Percentiles rank a stretch among this genome's conserved stretches.
These are phyloP conservation scores for Leptographium flavum DNA, from an alignment of 2,329 filamentous ascomycete species.

Conservation along the genomic window DNA sequence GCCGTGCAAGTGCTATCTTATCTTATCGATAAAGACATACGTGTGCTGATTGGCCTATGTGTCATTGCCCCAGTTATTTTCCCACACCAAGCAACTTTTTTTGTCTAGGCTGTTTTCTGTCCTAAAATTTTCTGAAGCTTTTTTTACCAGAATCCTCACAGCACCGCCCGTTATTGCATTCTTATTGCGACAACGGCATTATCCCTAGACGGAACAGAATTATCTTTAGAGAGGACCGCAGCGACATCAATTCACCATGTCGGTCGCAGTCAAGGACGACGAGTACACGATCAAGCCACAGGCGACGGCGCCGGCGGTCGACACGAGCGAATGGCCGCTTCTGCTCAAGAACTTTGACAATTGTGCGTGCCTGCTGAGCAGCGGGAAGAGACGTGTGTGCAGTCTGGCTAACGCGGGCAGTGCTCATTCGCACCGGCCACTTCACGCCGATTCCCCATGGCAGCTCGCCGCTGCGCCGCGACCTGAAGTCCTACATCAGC, in stretches of 20 bases:
- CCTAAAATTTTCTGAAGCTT: constrained; percentile 2
- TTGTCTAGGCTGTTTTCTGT: constrained; percentile 7
- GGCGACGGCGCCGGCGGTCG: constrained; percentile 59
- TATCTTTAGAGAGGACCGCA: not conserved
- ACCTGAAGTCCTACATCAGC: constrained; percentile 93
- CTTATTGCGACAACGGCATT: not conserved
- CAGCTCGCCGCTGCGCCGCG: constrained; percentile 79
- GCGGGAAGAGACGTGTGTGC: constrained; percentile 1
- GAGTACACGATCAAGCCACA: constrained; percentile 90
- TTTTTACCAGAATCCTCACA: not conserved
- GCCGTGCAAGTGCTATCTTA: not conserved
- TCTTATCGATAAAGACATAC: not conserved
- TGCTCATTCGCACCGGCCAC: constrained; percentile 85
- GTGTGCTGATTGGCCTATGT: not conserved
- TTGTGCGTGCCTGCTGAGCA: constrained; percentile 32
- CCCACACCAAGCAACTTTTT: constrained; percentile 9
- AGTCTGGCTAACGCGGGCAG: constrained; percentile 25
- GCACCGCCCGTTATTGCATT: not conserved
- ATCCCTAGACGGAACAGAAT: not conserved
- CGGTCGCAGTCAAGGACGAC: constrained; percentile 31
- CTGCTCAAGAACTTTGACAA: constrained; percentile 94
- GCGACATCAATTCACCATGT: constrained; percentile 3
- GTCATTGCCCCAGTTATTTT: constrained; percentile 2
- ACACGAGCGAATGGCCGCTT: constrained; percentile 85
- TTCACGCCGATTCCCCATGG: constrained; percentile 94